These are phyloP conservation scores for Cerioporus squamosus DNA, from an alignment of 1,284 basidiomycete genomes.

Conservation along the genomic window DNA sequence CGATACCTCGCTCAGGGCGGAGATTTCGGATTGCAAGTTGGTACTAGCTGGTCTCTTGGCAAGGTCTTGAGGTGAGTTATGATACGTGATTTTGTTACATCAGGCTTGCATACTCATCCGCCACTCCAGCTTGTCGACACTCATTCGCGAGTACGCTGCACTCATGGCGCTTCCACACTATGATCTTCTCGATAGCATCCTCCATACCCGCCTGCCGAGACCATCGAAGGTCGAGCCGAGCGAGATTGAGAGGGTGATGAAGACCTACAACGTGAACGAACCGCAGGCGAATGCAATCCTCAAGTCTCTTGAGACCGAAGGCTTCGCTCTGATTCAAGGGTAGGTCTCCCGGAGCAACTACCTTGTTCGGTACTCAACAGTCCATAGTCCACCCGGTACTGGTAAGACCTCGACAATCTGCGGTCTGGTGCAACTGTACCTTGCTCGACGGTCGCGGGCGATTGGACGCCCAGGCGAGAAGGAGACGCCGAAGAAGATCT, in stretches of 20 bases:
- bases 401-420: conserved; percentile 99
- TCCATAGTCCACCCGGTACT: conserved; percentile 90
- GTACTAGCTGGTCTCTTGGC: conserved; percentile 74
- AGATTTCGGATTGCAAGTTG: conserved; percentile 65
- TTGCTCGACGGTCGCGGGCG: conserved; percentile 62
- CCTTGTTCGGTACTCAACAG: background rate
- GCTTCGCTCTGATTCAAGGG: conserved; percentile 97
- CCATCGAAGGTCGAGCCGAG: conserved; percentile 50
- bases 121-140: conserved; percentile 76
- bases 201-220: conserved; percentile 65
- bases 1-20: conserved; percentile 50
- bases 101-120: background rate
- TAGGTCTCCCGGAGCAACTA: conserved; percentile 41
- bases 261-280: conserved; percentile 82
- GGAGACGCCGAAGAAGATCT: conserved; percentile 70
- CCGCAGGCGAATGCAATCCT: conserved; percentile 94
- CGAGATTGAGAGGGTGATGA: conserved; percentile 74
- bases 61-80: conserved; percentile 80
- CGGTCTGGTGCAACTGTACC: conserved; percentile 87
- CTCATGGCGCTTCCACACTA: conserved; percentile 85
- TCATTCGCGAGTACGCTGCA: conserved; percentile 92
- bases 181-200: conserved; percentile 73
- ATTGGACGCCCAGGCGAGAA: conserved; percentile 54
- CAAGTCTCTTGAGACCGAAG: conserved; percentile 72
- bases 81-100: background rate